Percentiles rank a stretch among this genome's conserved stretches.
These are phyloP conservation scores for Withania somnifera DNA, from an alignment of 305 asterid genomes.

Conservation along the genomic window DNA sequence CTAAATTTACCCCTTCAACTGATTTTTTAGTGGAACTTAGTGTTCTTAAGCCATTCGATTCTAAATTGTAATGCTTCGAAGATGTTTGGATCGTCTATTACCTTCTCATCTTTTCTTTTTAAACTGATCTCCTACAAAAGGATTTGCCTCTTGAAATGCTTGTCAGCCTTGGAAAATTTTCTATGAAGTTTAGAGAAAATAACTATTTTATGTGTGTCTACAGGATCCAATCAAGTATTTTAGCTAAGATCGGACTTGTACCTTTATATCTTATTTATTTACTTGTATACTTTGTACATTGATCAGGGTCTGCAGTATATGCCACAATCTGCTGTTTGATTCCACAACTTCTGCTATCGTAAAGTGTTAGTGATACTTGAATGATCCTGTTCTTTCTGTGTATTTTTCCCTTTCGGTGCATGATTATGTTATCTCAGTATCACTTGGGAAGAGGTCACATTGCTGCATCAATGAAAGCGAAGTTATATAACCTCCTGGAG, in stretches of 20 bases:
- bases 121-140: not conserved
- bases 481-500: constrained; percentile 48
- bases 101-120: not conserved
- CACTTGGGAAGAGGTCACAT: constrained; percentile 97
- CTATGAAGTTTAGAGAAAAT: not conserved
- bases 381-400: not conserved
- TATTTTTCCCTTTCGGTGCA: constrained; percentile 1
- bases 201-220: not conserved
- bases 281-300: not conserved
- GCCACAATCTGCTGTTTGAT: not conserved
- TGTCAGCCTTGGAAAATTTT: not conserved
- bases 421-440: constrained; percentile 34
- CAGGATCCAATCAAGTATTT: not conserved
- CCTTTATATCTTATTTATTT: not conserved
- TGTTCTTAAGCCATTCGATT: not conserved
- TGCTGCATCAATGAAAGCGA: constrained; percentile 67
- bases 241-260: not conserved
- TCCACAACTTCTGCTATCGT: not conserved
- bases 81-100: not conserved
- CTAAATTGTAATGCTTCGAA: not conserved
- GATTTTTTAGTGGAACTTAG: not conserved
- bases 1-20: not conserved
- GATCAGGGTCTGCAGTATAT: not conserved
- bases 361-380: not conserved
- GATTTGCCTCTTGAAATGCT: not conserved